A percentile compares a stretch with the other conserved stretches of the same genome.
Evolutionary conservation across 257 asterid genomes (phyloP).

Genomic region (Verbascum thapsus): DNA sequence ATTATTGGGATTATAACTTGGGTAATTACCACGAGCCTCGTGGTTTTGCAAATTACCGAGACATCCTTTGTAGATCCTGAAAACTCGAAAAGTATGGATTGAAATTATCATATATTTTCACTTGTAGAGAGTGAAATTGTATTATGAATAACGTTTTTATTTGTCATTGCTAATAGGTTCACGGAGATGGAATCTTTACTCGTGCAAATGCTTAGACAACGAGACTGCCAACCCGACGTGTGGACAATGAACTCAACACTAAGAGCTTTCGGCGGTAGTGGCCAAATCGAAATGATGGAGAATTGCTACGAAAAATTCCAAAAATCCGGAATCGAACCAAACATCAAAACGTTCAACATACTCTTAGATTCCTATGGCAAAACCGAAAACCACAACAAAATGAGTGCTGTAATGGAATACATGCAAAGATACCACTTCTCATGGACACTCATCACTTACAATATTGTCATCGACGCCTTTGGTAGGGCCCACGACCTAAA

Average conservation of each 20-base stretch:
- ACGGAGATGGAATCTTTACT: slow-evolving; percentile 81
- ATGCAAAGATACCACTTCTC: slow-evolving; percentile 87
- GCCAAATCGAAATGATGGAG: slow-evolving; percentile 92
- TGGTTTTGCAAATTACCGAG: too few relatives aligned
- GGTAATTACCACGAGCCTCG: too few relatives aligned
- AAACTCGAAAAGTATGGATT: too few relatives aligned
- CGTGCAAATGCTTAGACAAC: slow-evolving; percentile 72
- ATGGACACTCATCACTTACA: slow-evolving; percentile 86
- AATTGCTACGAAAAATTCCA: slow-evolving; percentile 88
- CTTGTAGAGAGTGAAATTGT: too few relatives aligned
- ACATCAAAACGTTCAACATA: slow-evolving; percentile 83
- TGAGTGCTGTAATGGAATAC: slow-evolving; percentile 93
- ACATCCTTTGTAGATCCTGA: too few relatives aligned
- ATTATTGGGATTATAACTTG: too few relatives aligned
- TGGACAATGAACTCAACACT: slow-evolving; percentile 98
- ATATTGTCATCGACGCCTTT: slow-evolving; percentile 86
- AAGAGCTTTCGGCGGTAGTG: slow-evolving; percentile 93
- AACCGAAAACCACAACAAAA: slow-evolving; percentile 71
- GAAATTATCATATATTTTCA: too few relatives aligned
- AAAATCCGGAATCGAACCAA: slow-evolving; percentile 81
- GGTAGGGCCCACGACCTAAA: slow-evolving; percentile 81
- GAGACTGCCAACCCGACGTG: slow-evolving; percentile 69
- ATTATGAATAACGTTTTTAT: slow-evolving; percentile 16
- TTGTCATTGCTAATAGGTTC: slow-evolving; percentile 52
- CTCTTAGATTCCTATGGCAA: slow-evolving; percentile 86